phyloP scores from a whole-genome alignment of 352 stramenopile species.

The Phytophthora cactorum region DNA sequence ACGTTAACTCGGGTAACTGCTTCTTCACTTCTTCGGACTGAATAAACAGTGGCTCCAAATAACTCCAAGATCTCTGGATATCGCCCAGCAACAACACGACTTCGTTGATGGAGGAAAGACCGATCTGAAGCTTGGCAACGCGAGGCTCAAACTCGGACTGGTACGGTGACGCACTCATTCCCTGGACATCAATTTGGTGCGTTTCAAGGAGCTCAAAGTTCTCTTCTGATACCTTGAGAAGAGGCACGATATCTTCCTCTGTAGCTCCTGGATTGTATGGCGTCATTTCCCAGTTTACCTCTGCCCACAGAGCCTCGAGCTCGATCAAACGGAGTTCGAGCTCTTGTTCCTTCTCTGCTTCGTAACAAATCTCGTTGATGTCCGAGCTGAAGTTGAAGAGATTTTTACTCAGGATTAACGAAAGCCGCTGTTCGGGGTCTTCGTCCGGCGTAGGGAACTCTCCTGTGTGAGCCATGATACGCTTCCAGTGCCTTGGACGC shows the following conservation, averaged over 20 bases:
- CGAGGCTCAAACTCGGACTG: constrained; percentile 95
- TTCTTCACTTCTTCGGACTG: constrained; percentile 97
- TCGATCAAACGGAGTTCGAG: constrained; percentile 92
- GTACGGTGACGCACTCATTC: constrained; percentile 96
- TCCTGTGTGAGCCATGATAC: constrained; percentile 90
- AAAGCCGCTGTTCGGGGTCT: constrained; percentile 91
- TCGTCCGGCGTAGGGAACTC: constrained; percentile 94
- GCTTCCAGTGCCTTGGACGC: constrained; percentile 94
- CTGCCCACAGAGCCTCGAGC: constrained; percentile 92
- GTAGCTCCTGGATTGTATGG: constrained; percentile 84
- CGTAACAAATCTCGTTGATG: constrained; percentile 97
- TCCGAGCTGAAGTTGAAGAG: constrained; percentile 95
- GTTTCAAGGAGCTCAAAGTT: constrained; percentile 97
- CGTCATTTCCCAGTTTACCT: constrained; percentile 95
- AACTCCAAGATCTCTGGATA: constrained; percentile 97
- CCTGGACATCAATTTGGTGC: constrained; percentile 96
- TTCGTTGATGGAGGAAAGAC: constrained; percentile 91
- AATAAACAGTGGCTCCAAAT: constrained; percentile 96
- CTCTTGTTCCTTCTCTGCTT: constrained; percentile 97
- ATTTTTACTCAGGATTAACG: constrained; percentile 92
- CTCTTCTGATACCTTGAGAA: constrained; percentile 94
- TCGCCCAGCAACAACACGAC: constrained; percentile 94
- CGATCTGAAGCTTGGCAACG: constrained; percentile 88
- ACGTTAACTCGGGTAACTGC: constrained; percentile 93
- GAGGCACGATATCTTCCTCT: constrained; percentile 87